Conservation (phyloP, 73 alveolate genomes). For the Symbiodinium natans region DNA sequence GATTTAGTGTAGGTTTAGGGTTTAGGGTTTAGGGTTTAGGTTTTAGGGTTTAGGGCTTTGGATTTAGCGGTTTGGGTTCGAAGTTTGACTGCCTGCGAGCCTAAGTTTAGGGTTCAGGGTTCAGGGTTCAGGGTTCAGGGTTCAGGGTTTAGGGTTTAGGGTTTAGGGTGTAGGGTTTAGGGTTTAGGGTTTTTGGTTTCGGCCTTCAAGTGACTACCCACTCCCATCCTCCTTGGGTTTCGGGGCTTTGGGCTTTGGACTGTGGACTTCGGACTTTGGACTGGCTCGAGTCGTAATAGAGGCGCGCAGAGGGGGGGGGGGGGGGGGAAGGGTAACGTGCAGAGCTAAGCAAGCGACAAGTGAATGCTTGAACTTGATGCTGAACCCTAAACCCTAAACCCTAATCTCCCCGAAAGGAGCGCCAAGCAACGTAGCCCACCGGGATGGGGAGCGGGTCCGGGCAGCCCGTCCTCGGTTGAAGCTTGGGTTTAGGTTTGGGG, state of each 20-base stretch:
- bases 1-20: too few species aligned
- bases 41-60: background rate
- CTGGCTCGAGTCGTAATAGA: too few species aligned
- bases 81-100: background rate
- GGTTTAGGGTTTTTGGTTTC: background rate
- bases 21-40: background rate
- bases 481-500: background rate
- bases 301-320: too few species aligned
- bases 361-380: too few species aligned
- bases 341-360: too few species aligned
- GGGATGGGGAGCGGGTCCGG: conserved; percentile 71
- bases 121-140: background rate
- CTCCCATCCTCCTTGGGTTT: too few species aligned
- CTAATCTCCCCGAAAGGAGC: background rate
- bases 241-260: too few species aligned
- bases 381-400: background rate
- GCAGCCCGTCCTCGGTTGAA: background rate
- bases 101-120: background rate
- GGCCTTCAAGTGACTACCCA: too few species aligned
- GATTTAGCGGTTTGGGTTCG: background rate
- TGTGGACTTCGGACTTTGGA: too few species aligned
- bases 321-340: too few species aligned
- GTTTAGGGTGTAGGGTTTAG: background rate
- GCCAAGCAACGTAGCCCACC: conserved; percentile 38
- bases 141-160: background rate